Base-by-base conservation (phyloP, 2,329 filamentous ascomycete genomes). In the Botrytis byssoidea region DNA sequence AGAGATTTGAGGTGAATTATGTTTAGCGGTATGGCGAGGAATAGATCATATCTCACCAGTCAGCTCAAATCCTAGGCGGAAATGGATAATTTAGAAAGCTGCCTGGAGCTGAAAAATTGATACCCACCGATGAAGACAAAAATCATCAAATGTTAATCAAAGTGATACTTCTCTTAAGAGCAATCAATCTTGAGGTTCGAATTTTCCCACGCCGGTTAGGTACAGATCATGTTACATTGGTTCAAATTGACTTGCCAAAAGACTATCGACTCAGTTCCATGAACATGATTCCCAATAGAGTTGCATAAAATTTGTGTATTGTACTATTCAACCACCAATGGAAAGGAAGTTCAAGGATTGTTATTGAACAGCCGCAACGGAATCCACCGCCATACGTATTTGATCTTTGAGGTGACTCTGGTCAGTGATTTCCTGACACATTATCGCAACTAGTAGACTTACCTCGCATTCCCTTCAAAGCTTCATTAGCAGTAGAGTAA, bases 401-500 rank as follows among this genome's bases (percentile, higher is more conserved):
- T 68, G 48, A 22, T 68, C 65, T 68, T 55, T 6, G 18, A 68
- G 35, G 48, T 29, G 16, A 29, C 20, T 68, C 16, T 66, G 18
- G 46, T 68, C 16, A 68, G 65, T 22, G 8, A 4, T 29, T 42
- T 32, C 22, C 48, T 32, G 9, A 14, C n/a, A 9, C 1, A 14
- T 42, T 25, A 22, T 55, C 35, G 18, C 1, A 68, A n/a, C 22
- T 44, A 25, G 51, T 2, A 42, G 37, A 73, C 75, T 29, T 70
- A 79, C 78, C 77, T 78, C 76, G 75, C 78, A 79, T 77, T 29
- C 78, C 78, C 12, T 75, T 76, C 37, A 79, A 61, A 3, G 77
- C 78, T 68, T 79, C 78, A 76, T 78, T 79, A 42, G 78, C 78
- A 51, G 73, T 69, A 14, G 76, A 75, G 67, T 79, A 79, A 74